Evolutionary conservation across 768 basidiomycete genomes (phyloP).

Genomic region (Asterophora parasitica): DNA sequence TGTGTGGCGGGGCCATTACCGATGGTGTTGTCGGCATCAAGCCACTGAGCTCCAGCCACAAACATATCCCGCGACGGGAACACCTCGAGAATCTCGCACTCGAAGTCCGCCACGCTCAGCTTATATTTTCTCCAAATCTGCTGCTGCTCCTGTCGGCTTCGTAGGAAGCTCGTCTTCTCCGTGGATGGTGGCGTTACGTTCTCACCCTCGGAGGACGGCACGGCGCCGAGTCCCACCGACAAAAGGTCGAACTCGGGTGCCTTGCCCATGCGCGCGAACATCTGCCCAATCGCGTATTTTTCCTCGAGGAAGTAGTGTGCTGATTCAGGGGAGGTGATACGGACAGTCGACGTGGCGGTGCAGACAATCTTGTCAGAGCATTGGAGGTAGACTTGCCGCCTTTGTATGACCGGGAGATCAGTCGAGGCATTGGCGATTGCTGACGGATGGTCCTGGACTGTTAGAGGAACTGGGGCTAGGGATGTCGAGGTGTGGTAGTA

Average conservation of each 20-base stretch:
- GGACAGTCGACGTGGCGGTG: slow-evolving; percentile 61
- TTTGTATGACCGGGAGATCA: slow-evolving; percentile 52
- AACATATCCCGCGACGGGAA: slow-evolving; percentile 72
- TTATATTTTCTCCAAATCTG: slow-evolving; percentile 53
- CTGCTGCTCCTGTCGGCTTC: slow-evolving; percentile 14
- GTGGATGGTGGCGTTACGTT: neutral
- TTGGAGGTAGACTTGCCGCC: slow-evolving; percentile 59
- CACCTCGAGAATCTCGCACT: slow-evolving; percentile 65
- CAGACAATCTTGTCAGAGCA: slow-evolving; percentile 53
- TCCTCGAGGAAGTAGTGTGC: slow-evolving; percentile 57
- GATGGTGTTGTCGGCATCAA: slow-evolving; percentile 24
- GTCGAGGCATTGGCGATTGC: slow-evolving; percentile 38
- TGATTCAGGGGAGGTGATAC: slow-evolving; percentile 49
- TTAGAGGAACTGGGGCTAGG: slow-evolving; percentile 24
- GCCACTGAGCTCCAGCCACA: slow-evolving; percentile 47
- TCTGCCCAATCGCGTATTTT: slow-evolving; percentile 43
- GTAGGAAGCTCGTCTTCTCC: slow-evolving; percentile 14
- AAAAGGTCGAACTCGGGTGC: slow-evolving; percentile 57
- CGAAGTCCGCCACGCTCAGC: slow-evolving; percentile 53
- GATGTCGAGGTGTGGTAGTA: slow-evolving; percentile 21
- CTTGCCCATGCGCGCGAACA: slow-evolving; percentile 50
- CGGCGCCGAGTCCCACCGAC: slow-evolving; percentile 42
- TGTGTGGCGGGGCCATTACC: slow-evolving; percentile 1
- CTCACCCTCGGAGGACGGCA: slow-evolving; percentile 9
- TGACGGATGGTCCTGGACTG: slow-evolving; percentile 29